Percentiles rank a stretch among this genome's conserved stretches.
These are phyloP conservation scores for Pachysandra terminalis DNA, from an alignment of 164 flowering plant genomes.

Conservation along the genomic window DNA sequence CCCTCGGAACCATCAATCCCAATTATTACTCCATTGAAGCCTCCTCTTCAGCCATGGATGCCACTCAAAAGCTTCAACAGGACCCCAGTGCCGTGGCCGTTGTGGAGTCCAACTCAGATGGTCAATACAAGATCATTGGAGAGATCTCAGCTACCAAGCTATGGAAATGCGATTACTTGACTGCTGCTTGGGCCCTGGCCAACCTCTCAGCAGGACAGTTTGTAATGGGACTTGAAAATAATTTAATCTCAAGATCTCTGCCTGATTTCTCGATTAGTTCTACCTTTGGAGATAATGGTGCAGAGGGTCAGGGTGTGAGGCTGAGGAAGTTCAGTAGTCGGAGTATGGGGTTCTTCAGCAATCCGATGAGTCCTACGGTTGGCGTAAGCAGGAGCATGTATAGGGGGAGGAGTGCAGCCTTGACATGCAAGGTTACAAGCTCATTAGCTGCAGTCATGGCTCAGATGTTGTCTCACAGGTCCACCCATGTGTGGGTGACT, in stretches of 20 bases:
- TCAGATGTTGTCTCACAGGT: constrained; percentile 94
- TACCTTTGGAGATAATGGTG: constrained; percentile 18
- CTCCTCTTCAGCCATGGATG: constrained; percentile 60
- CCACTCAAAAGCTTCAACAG: constrained; percentile 35
- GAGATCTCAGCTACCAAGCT: constrained; percentile 84
- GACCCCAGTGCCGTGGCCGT: constrained; percentile 88
- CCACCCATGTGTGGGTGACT: constrained; percentile 94
- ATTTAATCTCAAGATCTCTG: constrained; percentile 26
- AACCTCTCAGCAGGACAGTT: constrained; percentile 90
- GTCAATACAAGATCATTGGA: constrained; percentile 67
- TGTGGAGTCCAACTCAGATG: constrained; percentile 50
- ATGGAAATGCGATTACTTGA: constrained; percentile 87
- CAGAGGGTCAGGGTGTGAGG: constrained; percentile 28
- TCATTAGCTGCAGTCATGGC: constrained; percentile 98
- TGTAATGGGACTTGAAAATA: constrained; percentile 94
- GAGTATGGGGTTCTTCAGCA: constrained; percentile 74
- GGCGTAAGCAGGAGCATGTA: constrained; percentile 68
- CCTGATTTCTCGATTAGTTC: constrained; percentile 35
- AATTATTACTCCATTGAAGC: constrained; percentile 58
- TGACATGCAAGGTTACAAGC: constrained; percentile 76
- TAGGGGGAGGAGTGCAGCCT: constrained; percentile 83
- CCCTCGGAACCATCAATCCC: constrained; percentile 64
- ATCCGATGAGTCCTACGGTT: constrained; percentile 34
- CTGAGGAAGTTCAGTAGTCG: constrained; percentile 64
- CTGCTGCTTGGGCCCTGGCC: constrained; percentile 97